Base-by-base conservation (phyloP, 306 rosid species). In the Ziziphus jujuba region DNA sequence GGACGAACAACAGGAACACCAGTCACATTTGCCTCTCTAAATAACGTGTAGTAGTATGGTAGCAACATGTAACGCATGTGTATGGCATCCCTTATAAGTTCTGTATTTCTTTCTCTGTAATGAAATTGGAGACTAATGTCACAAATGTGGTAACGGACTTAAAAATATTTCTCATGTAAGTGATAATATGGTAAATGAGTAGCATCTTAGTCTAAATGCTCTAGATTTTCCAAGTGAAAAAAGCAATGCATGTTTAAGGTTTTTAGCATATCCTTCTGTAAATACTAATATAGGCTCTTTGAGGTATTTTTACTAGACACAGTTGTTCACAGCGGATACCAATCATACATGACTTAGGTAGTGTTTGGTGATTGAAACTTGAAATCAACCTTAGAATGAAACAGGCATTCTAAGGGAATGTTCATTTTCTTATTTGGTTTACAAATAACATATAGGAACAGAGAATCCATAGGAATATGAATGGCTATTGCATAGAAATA, bases 1-100 rank as follows among this genome's bases (percentile, higher is more conserved):
- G 97, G 96, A 67, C 99, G 96, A 19, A 79, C 70, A 57, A 93
- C 90, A 54, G 99, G 99, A 82, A 81, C 79, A 21, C 99, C 99
- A 63, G 81, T 90, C 38, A 78, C 68, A 79, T 88, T 90, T 71
- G 99, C 91, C 84, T 88, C 97, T 72, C 99, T 85, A 66, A 88
- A 90, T 76, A 93, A 81, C 9, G 99, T 90, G 81, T 93, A 93
- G 82, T 78, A 93, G 75, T 88, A 90, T 0, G 99, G 99, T 9
- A 93, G 92, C 71, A 93, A 81, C 47, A 84, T 80, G 77, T 93
- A 93, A 45, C 99, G 97, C 63, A 74, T 69, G 67, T 77, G 99
- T 78, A 93, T 79, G 33, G 96, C 91, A 61, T 93, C 99, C 76
- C 85, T 86, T 31, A 93, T 90, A 69, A 84, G 76, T 75, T 85